A percentile compares a stretch with the other conserved stretches of the same genome.
phyloP scores from a whole-genome alignment of 306 rosid genomes.

The apple (Malus domestica) region ASM211411v1 NC_041799.1:34691001-34691500 shows the following conservation, averaged over 20 bases:
- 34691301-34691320: slow-evolving; percentile 9
- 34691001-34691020: not conserved
- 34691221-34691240: not conserved
- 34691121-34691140: not conserved
- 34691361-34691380: not conserved
- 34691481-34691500: accelerated
- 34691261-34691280: not conserved
- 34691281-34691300: slow-evolving; percentile 17
- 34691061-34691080: not conserved
- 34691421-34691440: too few relatives aligned
- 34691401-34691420: too few relatives aligned
- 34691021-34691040: not conserved
- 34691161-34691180: not conserved
- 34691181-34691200: not conserved
- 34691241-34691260: slow-evolving; percentile 11
- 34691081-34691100: not conserved
- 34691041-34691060: slow-evolving; percentile 5
- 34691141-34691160: not conserved
- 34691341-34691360: not conserved
- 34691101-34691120: slow-evolving; percentile 8
- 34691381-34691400: too few relatives aligned
- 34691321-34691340: not conserved
- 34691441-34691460: too few relatives aligned
- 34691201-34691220: not conserved
- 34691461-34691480: too few relatives aligned